phyloP scores from a whole-genome alignment of 345 rosid species.

The Lumnitzera littorea region DNA sequence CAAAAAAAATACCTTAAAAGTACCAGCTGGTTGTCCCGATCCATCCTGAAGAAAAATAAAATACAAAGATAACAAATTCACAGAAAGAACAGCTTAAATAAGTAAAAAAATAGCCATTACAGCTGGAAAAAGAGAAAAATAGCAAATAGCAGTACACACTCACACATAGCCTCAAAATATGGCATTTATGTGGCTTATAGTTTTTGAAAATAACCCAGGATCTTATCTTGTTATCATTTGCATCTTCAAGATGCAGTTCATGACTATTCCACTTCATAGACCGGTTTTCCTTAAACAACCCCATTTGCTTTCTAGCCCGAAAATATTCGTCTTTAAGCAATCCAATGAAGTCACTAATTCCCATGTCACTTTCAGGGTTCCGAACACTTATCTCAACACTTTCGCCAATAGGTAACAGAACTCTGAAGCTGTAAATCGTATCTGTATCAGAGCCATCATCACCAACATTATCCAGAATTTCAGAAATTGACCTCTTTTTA shows the following conservation, averaged over 20 bases:
- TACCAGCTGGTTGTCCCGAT: slow-evolving; percentile 15
- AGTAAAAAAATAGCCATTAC: background rate
- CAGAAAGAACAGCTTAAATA: background rate
- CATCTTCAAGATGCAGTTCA: slow-evolving; percentile 22
- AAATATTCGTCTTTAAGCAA: slow-evolving; percentile 26
- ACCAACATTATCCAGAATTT: background rate
- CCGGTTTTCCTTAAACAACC: slow-evolving; percentile 8
- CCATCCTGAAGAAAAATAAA: slow-evolving; percentile 43
- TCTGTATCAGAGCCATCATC: slow-evolving; percentile 6
- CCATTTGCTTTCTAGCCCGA: slow-evolving; percentile 4
- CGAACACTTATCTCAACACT: slow-evolving; percentile 22
- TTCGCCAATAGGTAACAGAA: slow-evolving; percentile 49
- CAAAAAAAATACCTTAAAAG: slow-evolving; percentile 36
- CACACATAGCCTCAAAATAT: slow-evolving; percentile 45
- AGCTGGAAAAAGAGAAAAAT: background rate
- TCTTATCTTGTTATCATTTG: slow-evolving; percentile 16
- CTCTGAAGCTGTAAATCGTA: slow-evolving; percentile 26
- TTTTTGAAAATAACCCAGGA: slow-evolving; percentile 17
- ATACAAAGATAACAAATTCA: slow-evolving; percentile 4
- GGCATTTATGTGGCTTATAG: slow-evolving; percentile 31
- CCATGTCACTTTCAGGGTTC: slow-evolving; percentile 21
- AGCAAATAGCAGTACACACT: slow-evolving; percentile 12
- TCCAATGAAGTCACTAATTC: slow-evolving; percentile 21
- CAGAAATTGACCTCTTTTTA: too few species aligned
- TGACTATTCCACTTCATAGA: slow-evolving; percentile 28